Evolutionary conservation across 208 protist genomes (phyloP).

Genomic region (Trypanosoma brucei): DNA sequence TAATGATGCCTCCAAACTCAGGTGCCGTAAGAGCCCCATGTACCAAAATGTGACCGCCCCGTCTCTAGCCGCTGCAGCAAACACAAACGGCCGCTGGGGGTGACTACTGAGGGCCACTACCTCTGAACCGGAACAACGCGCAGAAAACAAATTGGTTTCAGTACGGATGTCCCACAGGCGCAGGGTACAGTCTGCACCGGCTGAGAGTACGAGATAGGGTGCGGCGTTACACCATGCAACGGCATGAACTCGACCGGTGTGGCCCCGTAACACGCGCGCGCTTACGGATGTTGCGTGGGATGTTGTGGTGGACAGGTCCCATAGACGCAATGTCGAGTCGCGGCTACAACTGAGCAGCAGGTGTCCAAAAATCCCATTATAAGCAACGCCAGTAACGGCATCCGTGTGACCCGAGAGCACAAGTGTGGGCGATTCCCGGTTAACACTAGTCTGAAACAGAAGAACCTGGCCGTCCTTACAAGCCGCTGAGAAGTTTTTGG

Average conservation of each 20-base stretch:
- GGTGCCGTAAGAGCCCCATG: conserved; percentile 57
- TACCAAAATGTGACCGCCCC: conserved; percentile 85
- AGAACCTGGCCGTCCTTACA: conserved; percentile 78
- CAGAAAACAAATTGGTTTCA: conserved; percentile 45
- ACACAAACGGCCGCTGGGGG: conserved; percentile 82
- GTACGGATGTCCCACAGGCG: conserved; percentile 88
- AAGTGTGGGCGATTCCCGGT: conserved; percentile 34
- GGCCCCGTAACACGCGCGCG: conserved; percentile 68
- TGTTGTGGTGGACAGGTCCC: conserved; percentile 68
- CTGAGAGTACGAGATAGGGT: conserved; percentile 80
- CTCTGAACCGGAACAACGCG: conserved; percentile 85
- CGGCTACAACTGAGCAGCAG: conserved; percentile 81
- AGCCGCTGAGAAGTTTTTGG: conserved; percentile 69
- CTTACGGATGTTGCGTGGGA: conserved; percentile 64
- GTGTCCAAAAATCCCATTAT: conserved; percentile 60
- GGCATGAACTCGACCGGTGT: conserved; percentile 62
- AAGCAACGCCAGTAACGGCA: conserved; percentile 70
- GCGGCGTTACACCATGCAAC: conserved; percentile 82
- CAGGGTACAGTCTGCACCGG: conserved; percentile 75
- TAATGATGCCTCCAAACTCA: conserved; percentile 67
- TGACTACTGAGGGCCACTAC: conserved; percentile 77
- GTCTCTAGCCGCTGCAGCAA: conserved; percentile 88
- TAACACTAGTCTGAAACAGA: conserved; percentile 71
- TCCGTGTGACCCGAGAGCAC: conserved; percentile 75
- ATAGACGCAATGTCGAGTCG: conserved; percentile 88